Percentiles rank a stretch among this genome's conserved stretches.
Evolutionary conservation across 108 stramenopile species (phyloP).

Genomic region (Cylindrotheca fusiformis): DNA sequence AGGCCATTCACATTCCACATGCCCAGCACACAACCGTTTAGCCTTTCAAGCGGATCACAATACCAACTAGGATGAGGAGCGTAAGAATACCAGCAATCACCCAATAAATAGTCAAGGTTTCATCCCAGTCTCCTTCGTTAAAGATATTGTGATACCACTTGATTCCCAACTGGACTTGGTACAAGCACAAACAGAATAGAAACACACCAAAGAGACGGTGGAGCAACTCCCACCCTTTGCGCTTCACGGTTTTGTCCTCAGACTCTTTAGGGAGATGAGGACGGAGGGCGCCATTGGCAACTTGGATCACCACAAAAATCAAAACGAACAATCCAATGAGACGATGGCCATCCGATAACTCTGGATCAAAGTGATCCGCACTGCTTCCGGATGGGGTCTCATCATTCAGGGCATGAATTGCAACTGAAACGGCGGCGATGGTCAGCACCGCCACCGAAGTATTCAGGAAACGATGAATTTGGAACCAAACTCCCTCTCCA

Average conservation of each 20-base stretch:
- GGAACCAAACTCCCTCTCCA: slow-evolving; percentile 39
- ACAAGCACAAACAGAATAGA: slow-evolving; percentile 29
- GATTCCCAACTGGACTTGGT: slow-evolving; percentile 38
- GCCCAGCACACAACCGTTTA: too few species aligned
- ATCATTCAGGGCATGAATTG: slow-evolving; percentile 36
- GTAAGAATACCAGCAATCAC: slow-evolving; percentile 12
- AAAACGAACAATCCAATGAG: slow-evolving; percentile 43
- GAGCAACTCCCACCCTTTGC: slow-evolving; percentile 25
- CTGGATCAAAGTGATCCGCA: slow-evolving; percentile 24
- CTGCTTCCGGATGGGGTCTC: slow-evolving; percentile 18
- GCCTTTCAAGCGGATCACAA: slow-evolving; percentile 3
- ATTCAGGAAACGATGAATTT: slow-evolving; percentile 40
- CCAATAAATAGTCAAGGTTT: slow-evolving; percentile 19
- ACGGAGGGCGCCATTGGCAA: slow-evolving; percentile 33
- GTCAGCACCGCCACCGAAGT: slow-evolving; percentile 29
- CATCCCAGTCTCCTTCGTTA: slow-evolving; percentile 11
- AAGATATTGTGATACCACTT: slow-evolving; percentile 24
- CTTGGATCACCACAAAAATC: slow-evolving; percentile 41
- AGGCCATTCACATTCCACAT: too few species aligned
- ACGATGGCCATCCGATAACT: slow-evolving; percentile 26
- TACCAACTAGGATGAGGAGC: slow-evolving; percentile 13
- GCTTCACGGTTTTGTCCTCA: slow-evolving; percentile 10
- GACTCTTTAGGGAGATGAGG: slow-evolving; percentile 26
- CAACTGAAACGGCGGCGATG: slow-evolving; percentile 33
- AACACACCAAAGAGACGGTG: slow-evolving; percentile 29